These are phyloP conservation scores for Mortierella sp. DNA, from an alignment of 371 early-diverging fungal species.

Conservation along the genomic window DNA sequence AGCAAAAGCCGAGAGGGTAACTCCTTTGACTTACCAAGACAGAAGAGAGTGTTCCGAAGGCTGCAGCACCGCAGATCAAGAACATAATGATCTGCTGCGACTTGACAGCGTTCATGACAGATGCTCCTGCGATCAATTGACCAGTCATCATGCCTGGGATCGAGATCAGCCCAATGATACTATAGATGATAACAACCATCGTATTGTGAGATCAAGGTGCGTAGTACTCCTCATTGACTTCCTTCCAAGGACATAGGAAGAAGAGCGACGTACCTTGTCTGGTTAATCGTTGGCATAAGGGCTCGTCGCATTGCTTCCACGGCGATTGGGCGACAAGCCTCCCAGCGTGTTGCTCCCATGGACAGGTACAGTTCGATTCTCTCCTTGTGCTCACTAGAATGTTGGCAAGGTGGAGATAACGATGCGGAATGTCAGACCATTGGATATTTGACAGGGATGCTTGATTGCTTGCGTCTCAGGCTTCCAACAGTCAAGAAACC, in stretches of 20 bases:
- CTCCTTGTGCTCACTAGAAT: constrained; percentile 68
- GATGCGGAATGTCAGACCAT: background rate
- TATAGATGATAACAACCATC: constrained; percentile 1
- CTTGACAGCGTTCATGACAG: constrained; percentile 77
- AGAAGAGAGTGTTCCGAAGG: constrained; percentile 70
- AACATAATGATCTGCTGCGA: constrained; percentile 89
- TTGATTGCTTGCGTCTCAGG: no score
- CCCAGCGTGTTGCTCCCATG: constrained; percentile 89
- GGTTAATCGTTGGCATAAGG: constrained; percentile 85
- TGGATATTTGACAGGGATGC: no score
- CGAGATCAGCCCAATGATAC: constrained; percentile 86
- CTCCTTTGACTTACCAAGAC: constrained; percentile 58
- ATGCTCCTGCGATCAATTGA: constrained; percentile 86
- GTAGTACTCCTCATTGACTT: background rate
- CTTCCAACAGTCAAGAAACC: background rate
- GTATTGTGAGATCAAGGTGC: background rate
- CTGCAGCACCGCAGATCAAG: constrained; percentile 80
- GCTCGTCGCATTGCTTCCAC: constrained; percentile 79
- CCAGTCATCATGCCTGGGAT: constrained; percentile 95
- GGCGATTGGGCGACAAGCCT: constrained; percentile 79
- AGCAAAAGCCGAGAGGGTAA: background rate
- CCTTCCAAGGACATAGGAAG: background rate
- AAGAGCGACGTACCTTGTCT: constrained; percentile 63
- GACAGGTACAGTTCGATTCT: constrained; percentile 79
- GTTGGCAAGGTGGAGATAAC: no score